Conservation (phyloP, 441 rosid species). For the Erodium chrysanthum region DNA sequence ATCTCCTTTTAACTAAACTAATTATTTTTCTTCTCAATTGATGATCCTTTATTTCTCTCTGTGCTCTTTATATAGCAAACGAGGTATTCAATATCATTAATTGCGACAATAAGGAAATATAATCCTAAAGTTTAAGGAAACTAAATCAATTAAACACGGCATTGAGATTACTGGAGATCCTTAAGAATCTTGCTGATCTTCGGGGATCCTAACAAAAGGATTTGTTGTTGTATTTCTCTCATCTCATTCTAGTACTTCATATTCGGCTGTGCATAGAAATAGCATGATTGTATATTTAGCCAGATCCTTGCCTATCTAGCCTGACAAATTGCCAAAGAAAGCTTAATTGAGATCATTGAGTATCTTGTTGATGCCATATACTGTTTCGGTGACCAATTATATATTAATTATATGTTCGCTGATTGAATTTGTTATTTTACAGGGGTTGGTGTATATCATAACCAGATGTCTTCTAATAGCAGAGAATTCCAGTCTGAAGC, state of each 20-base stretch:
- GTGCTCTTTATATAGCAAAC: too few species aligned
- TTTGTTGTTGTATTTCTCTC: background rate
- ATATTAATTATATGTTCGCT: background rate
- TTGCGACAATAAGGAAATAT: too few species aligned
- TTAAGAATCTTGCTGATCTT: too few species aligned
- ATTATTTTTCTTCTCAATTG: too few species aligned
- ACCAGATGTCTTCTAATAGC: constrained; percentile 34
- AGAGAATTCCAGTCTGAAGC: constrained; percentile 48
- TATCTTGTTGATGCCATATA: background rate
- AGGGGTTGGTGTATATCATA: constrained; percentile 57
- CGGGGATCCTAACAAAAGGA: too few species aligned
- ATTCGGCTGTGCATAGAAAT: constrained; percentile 1
- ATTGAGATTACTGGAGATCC: too few species aligned
- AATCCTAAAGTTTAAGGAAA: too few species aligned
- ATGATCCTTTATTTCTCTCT: too few species aligned
- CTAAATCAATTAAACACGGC: too few species aligned
- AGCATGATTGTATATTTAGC: background rate
- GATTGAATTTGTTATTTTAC: constrained; percentile 25
- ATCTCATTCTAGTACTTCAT: background rate
- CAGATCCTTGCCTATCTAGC: background rate
- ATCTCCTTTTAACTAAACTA: too few species aligned
- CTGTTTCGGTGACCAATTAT: background rate
- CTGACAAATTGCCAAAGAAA: background rate
- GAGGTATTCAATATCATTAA: too few species aligned
- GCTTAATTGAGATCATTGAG: background rate